These are phyloP conservation scores for Naumovozyma dairenensis DNA, from an alignment of 805 yeast genomes.

Conservation along the genomic window DNA sequence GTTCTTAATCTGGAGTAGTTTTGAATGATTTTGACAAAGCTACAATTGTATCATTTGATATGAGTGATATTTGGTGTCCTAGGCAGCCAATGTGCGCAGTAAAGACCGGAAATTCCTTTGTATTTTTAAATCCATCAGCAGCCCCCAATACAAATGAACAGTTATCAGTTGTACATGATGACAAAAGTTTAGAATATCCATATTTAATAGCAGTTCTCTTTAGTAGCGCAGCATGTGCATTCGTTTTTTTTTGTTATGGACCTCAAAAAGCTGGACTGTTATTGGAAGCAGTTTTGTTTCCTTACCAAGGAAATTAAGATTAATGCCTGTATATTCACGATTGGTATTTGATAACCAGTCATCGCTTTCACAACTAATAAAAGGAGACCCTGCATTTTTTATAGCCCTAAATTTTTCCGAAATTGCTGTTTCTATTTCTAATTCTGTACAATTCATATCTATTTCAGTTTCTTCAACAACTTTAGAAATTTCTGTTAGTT, in stretches of 20 bases:
- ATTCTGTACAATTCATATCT: background rate
- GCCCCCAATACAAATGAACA: background rate
- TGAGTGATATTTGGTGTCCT: background rate
- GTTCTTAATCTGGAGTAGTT: background rate
- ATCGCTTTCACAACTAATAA: background rate
- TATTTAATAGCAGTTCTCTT: background rate
- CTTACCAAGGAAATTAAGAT: background rate
- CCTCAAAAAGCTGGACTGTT: no score
- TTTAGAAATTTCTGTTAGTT: background rate
- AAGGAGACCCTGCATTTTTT: background rate
- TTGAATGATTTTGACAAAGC: background rate
- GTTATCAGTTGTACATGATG: background rate
- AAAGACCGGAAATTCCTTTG: background rate
- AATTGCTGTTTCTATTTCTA: background rate
- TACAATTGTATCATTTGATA: background rate
- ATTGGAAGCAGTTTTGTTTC: no score
- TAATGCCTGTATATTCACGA: background rate
- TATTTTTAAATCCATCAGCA: background rate
- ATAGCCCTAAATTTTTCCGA: background rate
- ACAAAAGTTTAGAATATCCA: background rate
- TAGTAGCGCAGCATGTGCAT: no score
- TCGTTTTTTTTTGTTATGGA: no score
- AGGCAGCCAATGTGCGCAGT: background rate
- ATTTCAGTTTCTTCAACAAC: background rate
- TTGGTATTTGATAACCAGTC: background rate